Evolutionary conservation across 2,329 filamentous ascomycete species (phyloP).

Genomic region (Epichloe amarillans): DNA sequence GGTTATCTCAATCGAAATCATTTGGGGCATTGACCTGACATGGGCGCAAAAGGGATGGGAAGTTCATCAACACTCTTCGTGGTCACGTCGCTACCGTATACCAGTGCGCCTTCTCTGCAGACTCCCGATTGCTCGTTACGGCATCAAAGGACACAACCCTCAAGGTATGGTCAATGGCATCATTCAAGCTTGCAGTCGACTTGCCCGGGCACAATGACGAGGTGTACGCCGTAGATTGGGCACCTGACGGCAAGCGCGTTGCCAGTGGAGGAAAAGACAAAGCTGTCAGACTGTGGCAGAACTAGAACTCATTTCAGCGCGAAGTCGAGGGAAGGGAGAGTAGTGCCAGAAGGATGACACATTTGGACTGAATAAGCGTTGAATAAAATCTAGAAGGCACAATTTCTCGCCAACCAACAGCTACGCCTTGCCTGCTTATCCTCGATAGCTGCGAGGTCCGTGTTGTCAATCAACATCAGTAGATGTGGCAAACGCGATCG

Average conservation of each 20-base stretch:
- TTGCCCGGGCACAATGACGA: conserved; percentile 85
- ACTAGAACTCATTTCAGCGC: conserved; percentile 24
- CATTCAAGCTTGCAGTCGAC: conserved; percentile 66
- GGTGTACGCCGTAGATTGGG: conserved; percentile 93
- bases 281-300: conserved; percentile 52
- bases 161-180: conserved; percentile 87
- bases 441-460: too few species aligned
- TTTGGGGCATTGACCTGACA: background rate
- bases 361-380: background rate
- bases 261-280: conserved; percentile 92
- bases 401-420: too few species aligned
- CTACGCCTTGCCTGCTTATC: too few species aligned
- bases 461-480: too few species aligned
- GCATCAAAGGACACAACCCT: conserved; percentile 85
- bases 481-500: too few species aligned
- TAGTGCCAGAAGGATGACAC: background rate
- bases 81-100: conserved; percentile 88
- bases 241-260: conserved; percentile 75
- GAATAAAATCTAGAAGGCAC: background rate
- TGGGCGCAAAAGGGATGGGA: conserved; percentile 39
- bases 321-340: too few species aligned
- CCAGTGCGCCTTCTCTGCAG: conserved; percentile 82
- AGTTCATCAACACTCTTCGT: conserved; percentile 75
- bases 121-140: conserved; percentile 78
- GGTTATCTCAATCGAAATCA: background rate